These are phyloP conservation scores for Apocynum venetum DNA, from an alignment of 257 asterid species.

Conservation along the genomic window DNA sequence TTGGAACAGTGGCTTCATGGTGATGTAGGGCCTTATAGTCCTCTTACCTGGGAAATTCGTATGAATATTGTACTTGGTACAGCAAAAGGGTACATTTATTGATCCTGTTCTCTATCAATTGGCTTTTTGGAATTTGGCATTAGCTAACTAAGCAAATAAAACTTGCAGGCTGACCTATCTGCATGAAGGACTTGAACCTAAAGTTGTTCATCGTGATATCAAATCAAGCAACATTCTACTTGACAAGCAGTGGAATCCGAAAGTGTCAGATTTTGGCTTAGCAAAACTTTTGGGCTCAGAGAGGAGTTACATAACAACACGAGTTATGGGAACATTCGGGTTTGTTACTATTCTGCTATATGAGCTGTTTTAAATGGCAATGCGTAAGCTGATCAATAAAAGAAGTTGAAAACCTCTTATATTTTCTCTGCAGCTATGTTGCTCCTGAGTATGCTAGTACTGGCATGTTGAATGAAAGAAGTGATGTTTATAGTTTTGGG, in stretches of 20 bases:
- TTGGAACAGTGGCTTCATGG: slow-evolving; percentile 97
- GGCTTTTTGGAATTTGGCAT: not conserved
- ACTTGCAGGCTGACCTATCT: slow-evolving; percentile 65
- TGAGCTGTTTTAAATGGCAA: not conserved
- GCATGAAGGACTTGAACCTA: slow-evolving; percentile 93
- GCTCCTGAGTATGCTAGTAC: slow-evolving; percentile 96
- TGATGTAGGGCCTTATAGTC: slow-evolving; percentile 78
- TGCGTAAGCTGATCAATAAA: slow-evolving; percentile 4
- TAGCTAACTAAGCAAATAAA: slow-evolving; percentile 9
- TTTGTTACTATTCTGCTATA: slow-evolving; percentile 25
- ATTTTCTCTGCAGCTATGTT: slow-evolving; percentile 54
- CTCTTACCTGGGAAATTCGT: slow-evolving; percentile 90
- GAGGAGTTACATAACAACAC: slow-evolving; percentile 70
- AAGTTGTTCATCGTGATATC: slow-evolving; percentile 90
- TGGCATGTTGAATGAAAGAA: slow-evolving; percentile 87
- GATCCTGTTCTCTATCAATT: not conserved
- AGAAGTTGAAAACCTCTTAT: slow-evolving; percentile 1
- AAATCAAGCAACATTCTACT: slow-evolving; percentile 85
- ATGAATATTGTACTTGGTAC: slow-evolving; percentile 86
- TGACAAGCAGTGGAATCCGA: slow-evolving; percentile 71
- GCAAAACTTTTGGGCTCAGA: slow-evolving; percentile 89
- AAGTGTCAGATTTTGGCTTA: slow-evolving; percentile 85
- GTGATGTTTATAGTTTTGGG: slow-evolving; percentile 88
- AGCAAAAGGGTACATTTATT: slow-evolving; percentile 71
- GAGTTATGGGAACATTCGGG: slow-evolving; percentile 99